Conservation (phyloP, 768 basidiomycete species). For the Epithele typhae region DNA sequence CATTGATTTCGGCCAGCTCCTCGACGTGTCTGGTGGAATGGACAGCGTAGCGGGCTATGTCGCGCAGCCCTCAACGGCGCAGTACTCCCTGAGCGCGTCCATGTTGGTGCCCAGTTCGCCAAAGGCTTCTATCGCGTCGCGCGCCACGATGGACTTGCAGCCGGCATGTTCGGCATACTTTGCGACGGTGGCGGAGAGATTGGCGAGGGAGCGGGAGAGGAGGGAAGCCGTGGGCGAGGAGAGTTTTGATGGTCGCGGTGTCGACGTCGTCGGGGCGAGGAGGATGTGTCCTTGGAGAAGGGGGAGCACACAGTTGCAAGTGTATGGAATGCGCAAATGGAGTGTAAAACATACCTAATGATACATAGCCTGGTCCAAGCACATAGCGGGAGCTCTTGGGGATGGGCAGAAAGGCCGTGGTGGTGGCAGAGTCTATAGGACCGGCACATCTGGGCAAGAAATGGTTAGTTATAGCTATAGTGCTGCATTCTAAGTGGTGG, state of each 20-base stretch:
- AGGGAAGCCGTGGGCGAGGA: slow-evolving; percentile 80
- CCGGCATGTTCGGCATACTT: slow-evolving; percentile 75
- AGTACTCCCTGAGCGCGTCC: slow-evolving; percentile 67
- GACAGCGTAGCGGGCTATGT: slow-evolving; percentile 62
- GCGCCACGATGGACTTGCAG: slow-evolving; percentile 48
- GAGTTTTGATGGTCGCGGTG: slow-evolving; percentile 59
- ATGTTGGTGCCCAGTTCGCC: slow-evolving; percentile 71
- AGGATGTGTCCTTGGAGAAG: too few species aligned
- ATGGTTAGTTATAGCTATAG: too few species aligned
- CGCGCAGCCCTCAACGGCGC: slow-evolving; percentile 59
- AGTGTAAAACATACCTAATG: too few species aligned
- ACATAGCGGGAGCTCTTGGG: too few species aligned
- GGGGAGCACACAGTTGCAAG: too few species aligned
- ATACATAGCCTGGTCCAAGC: too few species aligned
- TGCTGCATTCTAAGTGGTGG: too few species aligned
- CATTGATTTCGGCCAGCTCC: slow-evolving; percentile 69
- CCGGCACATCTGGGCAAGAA: too few species aligned
- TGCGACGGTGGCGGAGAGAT: slow-evolving; percentile 65
- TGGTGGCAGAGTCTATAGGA: too few species aligned
- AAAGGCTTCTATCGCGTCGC: slow-evolving; percentile 62
- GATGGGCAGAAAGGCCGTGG: too few species aligned
- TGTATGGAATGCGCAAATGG: too few species aligned
- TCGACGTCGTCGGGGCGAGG: too few species aligned
- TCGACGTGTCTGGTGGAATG: slow-evolving; percentile 63
- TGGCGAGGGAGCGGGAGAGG: slow-evolving; percentile 65